These are phyloP conservation scores for Ceratobasidium sp. DNA, from an alignment of 1,284 basidiomycete genomes.

Conservation along the genomic window DNA sequence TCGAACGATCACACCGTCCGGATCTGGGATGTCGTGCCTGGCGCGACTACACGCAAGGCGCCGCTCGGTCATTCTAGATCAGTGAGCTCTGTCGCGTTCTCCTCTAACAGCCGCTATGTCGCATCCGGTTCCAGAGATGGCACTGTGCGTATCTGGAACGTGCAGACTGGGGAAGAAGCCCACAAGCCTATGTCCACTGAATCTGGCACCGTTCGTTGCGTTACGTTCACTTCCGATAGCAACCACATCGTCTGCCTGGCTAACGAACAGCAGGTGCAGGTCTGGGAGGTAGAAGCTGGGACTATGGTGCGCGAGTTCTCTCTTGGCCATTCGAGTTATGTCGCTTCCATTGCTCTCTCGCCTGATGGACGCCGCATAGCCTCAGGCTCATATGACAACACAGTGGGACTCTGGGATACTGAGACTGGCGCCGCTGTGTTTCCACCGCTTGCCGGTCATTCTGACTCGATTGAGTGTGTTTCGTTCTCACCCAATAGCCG, in stretches of 20 bases:
- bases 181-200: neutral
- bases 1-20: constrained; percentile 22
- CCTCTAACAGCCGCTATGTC: constrained; percentile 1
- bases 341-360: too few relatives aligned
- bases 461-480: neutral
- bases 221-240: constrained; percentile 38
- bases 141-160: constrained; percentile 8
- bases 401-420: constrained; percentile 36
- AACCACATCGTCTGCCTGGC: too few relatives aligned
- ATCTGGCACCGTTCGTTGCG: neutral
- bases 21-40: constrained; percentile 19
- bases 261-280: too few relatives aligned
- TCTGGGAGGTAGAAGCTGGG: too few relatives aligned
- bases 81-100: constrained; percentile 3
- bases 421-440: neutral
- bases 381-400: constrained; percentile 42
- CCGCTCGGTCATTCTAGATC: neutral
- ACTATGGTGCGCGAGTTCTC: too few relatives aligned
- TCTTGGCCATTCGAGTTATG: too few relatives aligned
- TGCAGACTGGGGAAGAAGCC: neutral
- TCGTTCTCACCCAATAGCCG: neutral
- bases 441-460: neutral
- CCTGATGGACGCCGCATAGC: constrained; percentile 41
- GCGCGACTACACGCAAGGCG: neutral
- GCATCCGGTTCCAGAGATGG: neutral